Conservation (phyloP, 805 yeast genomes). For the Candida mattraensis region DNA sequence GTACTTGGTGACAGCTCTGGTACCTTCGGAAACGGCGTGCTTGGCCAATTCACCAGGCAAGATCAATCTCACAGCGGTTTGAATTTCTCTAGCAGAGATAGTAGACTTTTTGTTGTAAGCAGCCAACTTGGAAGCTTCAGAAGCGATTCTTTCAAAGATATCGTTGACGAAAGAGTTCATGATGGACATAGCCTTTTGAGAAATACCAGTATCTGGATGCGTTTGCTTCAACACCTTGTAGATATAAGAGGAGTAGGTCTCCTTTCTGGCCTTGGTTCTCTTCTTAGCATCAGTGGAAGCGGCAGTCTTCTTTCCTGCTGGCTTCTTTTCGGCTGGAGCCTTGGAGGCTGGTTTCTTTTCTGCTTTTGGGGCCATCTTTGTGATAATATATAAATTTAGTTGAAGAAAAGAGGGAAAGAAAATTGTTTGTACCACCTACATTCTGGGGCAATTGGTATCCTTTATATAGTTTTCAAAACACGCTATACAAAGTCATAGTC, state of each 20-base stretch:
- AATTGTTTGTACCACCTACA: too few relatives aligned
- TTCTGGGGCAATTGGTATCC: constrained; percentile 15
- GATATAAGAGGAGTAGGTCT: constrained; percentile 96
- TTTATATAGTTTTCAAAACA: constrained; percentile 19
- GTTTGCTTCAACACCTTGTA: constrained; percentile 98
- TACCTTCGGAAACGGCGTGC: constrained; percentile 98
- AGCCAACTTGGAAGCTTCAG: constrained; percentile 97
- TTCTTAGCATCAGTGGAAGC: constrained; percentile 80
- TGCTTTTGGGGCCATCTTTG: constrained; percentile 66
- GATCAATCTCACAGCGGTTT: constrained; percentile 95
- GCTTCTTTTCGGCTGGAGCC: constrained; percentile 96
- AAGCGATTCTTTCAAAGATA: constrained; percentile 96
- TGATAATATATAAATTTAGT: constrained; percentile 7
- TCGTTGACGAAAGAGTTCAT: constrained; percentile 98
- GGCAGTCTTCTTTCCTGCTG: constrained; percentile 88
- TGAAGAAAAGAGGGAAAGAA: constrained; percentile 5
- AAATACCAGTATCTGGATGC: constrained; percentile 99
- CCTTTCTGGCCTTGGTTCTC: constrained; percentile 95
- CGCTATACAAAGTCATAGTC: constrained; percentile 8
- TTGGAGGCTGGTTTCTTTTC: constrained; percentile 81
- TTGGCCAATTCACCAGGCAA: constrained; percentile 97
- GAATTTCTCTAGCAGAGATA: constrained; percentile 96
- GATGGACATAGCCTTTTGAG: constrained; percentile 97
- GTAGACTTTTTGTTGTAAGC: constrained; percentile 98
- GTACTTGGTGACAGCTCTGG: constrained; percentile 95